These are phyloP conservation scores for Colletotrichum cordylinicola DNA, from an alignment of 2,329 filamentous ascomycete species.

Conservation along the genomic window DNA sequence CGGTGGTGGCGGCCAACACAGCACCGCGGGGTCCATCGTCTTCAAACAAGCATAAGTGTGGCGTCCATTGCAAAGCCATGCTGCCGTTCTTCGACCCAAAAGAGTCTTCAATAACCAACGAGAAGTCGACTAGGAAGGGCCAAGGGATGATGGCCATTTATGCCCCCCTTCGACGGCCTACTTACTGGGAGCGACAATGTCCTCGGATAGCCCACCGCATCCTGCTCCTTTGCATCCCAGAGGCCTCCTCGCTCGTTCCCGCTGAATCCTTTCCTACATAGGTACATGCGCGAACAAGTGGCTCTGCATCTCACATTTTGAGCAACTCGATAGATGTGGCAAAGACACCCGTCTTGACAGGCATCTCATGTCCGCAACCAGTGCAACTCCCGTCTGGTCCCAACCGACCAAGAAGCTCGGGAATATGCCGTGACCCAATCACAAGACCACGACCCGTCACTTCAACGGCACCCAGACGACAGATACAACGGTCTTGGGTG, in stretches of 20 bases:
- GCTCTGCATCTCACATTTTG: neutral
- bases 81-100: neutral
- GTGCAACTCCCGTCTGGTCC: neutral
- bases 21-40: neutral
- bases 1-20: neutral
- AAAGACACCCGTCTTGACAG: neutral
- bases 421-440: neutral
- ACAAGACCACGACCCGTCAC: neutral
- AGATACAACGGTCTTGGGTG: neutral
- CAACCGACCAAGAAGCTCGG: neutral
- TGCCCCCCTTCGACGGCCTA: rapidly evolving
- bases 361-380: neutral
- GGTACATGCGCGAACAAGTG: neutral
- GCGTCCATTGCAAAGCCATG: neutral
- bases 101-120: neutral
- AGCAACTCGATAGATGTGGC: neutral
- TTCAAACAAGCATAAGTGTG: neutral
- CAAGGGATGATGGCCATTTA: neutral
- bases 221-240: neutral
- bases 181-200: neutral
- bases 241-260: neutral
- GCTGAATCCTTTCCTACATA: neutral
- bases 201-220: neutral
- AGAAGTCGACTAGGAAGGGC: neutral
- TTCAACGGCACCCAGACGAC: neutral